Conservation (phyloP, 257 asterid species). For the Paulownia fortunei region DNA sequence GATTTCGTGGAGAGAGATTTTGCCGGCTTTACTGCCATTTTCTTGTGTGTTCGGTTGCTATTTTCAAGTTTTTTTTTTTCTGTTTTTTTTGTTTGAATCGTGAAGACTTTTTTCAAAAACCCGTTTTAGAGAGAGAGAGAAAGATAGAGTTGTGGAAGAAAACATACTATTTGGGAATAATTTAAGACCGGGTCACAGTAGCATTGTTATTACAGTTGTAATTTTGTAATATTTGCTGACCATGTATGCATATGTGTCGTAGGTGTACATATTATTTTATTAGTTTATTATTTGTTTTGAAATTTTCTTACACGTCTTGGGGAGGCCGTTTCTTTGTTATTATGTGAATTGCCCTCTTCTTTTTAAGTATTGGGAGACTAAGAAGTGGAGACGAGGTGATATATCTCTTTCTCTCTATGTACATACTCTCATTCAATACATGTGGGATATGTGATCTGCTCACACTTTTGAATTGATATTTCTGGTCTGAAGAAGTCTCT, state of each 20-base stretch:
- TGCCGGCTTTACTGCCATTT: slow-evolving; percentile 15
- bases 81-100: background rate
- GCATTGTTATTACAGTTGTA: slow-evolving; percentile 51
- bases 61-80: background rate
- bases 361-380: slow-evolving; percentile 6
- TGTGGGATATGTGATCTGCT: slow-evolving; percentile 19
- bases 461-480: slow-evolving; percentile 20
- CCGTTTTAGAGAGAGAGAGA: background rate
- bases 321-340: slow-evolving; percentile 42
- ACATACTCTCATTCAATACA: background rate
- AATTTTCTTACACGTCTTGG: slow-evolving; percentile 60
- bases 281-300: slow-evolving; percentile 32
- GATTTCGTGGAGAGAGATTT: background rate
- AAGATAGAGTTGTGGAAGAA: background rate
- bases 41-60: background rate
- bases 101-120: background rate
- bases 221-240: slow-evolving; percentile 34
- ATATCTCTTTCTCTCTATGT: slow-evolving; percentile 6
- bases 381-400: slow-evolving; percentile 31
- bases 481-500: slow-evolving; percentile 19
- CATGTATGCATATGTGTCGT: slow-evolving; percentile 22
- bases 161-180: background rate
- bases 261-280: slow-evolving; percentile 6
- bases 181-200: slow-evolving; percentile 31
- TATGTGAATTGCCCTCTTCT: slow-evolving; percentile 21